Conservation (phyloP, 1,284 basidiomycete species). For the Ceratobasidium sp. region DNA sequence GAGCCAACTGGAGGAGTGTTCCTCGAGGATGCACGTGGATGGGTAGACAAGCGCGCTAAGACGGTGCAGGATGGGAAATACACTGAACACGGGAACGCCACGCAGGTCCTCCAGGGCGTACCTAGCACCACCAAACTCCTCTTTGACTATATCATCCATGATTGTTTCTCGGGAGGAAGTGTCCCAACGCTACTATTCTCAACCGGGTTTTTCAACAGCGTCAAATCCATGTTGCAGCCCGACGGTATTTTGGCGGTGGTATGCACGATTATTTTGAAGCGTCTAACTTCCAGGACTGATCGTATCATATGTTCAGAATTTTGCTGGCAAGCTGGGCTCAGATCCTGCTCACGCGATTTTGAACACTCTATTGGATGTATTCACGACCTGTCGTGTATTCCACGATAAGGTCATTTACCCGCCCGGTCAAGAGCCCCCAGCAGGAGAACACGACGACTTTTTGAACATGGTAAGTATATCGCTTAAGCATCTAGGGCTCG, state of each 20-base stretch:
- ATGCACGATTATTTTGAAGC: conserved; percentile 7
- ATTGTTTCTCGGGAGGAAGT: conserved; percentile 89
- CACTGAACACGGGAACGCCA: conserved; percentile 8
- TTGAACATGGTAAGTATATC: conserved; percentile 72
- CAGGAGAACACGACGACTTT: conserved; percentile 62
- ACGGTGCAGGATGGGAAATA: conserved; percentile 17
- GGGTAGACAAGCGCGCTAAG: conserved; percentile 57
- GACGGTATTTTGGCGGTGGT: conserved; percentile 84
- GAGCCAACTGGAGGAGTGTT: conserved; percentile 61
- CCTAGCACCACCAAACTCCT: conserved; percentile 28
- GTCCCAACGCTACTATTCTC: conserved; percentile 85
- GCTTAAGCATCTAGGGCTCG: background rate
- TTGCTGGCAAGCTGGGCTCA: conserved; percentile 71
- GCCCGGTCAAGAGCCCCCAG: conserved; percentile 46
- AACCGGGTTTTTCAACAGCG: conserved; percentile 76
- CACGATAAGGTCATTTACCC: conserved; percentile 62
- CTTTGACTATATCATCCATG: conserved; percentile 85
- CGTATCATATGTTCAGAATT: conserved; percentile 57
- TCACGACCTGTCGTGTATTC: conserved; percentile 80
- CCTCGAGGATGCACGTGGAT: conserved; percentile 75
- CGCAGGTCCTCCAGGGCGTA: background rate
- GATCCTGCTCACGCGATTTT: conserved; percentile 70
- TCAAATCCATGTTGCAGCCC: conserved; percentile 67
- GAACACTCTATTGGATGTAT: conserved; percentile 68
- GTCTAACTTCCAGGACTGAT: conserved; percentile 33